Percentiles rank a stretch among this genome's conserved stretches.
These are phyloP conservation scores for Venturia carpophila DNA, from an alignment of 2,329 filamentous ascomycete species.

Conservation along the genomic window DNA sequence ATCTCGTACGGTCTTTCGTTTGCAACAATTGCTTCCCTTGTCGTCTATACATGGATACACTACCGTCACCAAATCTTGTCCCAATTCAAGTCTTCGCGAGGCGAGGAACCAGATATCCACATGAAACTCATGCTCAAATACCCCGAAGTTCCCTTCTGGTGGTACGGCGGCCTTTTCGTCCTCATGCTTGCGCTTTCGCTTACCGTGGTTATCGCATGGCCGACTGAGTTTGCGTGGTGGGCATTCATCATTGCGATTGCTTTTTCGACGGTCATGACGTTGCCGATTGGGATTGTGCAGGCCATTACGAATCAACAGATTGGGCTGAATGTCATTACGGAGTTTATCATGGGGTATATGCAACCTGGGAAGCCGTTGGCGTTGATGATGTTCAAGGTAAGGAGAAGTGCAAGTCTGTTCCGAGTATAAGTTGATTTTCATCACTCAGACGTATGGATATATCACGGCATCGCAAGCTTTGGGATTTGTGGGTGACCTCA, in stretches of 20 bases:
- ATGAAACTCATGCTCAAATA: conserved; percentile 51
- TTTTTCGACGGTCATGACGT: conserved; percentile 37
- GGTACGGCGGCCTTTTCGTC: conserved; percentile 44
- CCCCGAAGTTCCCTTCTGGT: conserved; percentile 49
- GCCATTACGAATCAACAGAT: conserved; percentile 60
- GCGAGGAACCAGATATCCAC: conserved; percentile 42
- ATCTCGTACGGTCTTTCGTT: conserved; percentile 65
- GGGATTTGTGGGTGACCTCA: conserved; percentile 23
- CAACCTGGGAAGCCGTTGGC: conserved; percentile 61
- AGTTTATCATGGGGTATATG: conserved; percentile 59
- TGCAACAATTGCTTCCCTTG: conserved; percentile 59
- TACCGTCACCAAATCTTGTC: conserved; percentile 59
- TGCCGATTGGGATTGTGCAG: conserved; percentile 57
- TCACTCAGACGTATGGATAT: conserved; percentile 23
- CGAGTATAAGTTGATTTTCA: conserved; percentile 29
- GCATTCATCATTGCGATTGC: conserved; percentile 58
- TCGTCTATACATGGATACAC: conserved; percentile 59
- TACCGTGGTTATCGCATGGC: conserved; percentile 44
- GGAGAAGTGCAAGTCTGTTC: no score
- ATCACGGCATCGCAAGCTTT: conserved; percentile 24
- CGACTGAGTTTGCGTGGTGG: conserved; percentile 66
- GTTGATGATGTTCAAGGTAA: conserved; percentile 45
- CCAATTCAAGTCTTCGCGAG: conserved; percentile 52
- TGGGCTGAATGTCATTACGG: conserved; percentile 53
- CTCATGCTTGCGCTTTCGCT: conserved; percentile 45